phyloP scores from a whole-genome alignment of 1,284 basidiomycete genomes.

The Sporisorium iseilematis-ciliati region DNA sequence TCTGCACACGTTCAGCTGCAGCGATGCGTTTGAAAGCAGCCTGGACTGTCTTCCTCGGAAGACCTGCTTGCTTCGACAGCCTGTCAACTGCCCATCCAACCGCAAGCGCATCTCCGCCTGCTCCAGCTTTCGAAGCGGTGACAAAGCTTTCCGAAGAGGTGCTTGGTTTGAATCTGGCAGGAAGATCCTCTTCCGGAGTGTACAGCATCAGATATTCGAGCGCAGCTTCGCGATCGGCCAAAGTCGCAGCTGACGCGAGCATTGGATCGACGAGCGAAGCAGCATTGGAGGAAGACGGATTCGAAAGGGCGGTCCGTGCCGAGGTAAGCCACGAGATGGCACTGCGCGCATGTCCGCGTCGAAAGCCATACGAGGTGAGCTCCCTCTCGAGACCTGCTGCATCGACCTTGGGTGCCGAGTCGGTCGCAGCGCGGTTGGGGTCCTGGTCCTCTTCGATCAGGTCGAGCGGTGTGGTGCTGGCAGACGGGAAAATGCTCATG shows the following conservation, averaged over 20 bases:
- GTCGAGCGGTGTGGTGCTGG: constrained; percentile 43
- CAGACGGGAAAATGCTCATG: constrained; percentile 58
- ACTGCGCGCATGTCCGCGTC: constrained; percentile 61
- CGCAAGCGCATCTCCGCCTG: constrained; percentile 75
- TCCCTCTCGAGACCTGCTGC: constrained; percentile 48
- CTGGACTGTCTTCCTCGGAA: constrained; percentile 80
- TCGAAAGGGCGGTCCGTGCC: constrained; percentile 49
- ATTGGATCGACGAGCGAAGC: constrained; percentile 48
- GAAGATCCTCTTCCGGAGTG: constrained; percentile 83
- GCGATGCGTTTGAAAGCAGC: constrained; percentile 71
- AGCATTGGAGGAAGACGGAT: constrained; percentile 11
- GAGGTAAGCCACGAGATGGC: constrained; percentile 59
- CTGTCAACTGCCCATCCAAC: constrained; percentile 85
- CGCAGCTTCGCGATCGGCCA: constrained; percentile 74
- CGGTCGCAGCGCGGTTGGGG: constrained; percentile 3
- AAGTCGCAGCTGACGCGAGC: constrained; percentile 53
- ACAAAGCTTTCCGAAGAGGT: constrained; percentile 79
- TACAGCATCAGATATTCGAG: constrained; percentile 82
- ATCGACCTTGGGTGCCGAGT: constrained; percentile 32
- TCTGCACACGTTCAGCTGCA: constrained; percentile 13
- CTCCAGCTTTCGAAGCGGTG: constrained; percentile 72
- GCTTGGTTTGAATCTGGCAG: constrained; percentile 72
- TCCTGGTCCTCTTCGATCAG: constrained; percentile 41
- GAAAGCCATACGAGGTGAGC: constrained; percentile 63
- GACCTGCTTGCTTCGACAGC: constrained; percentile 85